Conservation (phyloP, 2,329 filamentous ascomycete genomes). For the Curvularia sp. region DNA sequence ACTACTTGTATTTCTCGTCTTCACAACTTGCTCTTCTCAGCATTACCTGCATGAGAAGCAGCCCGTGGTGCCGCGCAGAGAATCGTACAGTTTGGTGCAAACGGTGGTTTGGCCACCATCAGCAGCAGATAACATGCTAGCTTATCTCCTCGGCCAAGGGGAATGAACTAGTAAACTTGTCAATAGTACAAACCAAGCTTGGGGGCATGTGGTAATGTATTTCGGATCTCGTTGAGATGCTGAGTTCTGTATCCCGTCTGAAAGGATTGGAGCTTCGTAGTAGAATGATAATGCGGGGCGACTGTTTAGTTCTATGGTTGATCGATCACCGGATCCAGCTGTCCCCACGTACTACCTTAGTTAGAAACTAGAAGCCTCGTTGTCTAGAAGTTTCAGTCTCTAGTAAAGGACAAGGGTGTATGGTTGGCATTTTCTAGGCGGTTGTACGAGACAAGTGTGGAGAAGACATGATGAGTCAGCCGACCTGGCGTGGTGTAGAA, state of each 20-base stretch:
- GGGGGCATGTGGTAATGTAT: background rate
- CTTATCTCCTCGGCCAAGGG: conserved; percentile 50
- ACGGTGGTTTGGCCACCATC: conserved; percentile 63
- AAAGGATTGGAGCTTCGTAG: background rate
- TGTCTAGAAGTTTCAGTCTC: background rate
- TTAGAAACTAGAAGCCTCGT: background rate
- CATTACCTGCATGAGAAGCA: background rate
- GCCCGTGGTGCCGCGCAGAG: conserved; percentile 68
- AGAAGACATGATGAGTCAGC: conserved; percentile 13
- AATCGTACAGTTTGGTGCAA: conserved; percentile 61
- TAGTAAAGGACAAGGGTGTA: background rate
- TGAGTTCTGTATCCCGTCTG: background rate
- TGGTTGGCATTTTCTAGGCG: background rate
- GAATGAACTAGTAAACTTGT: background rate
- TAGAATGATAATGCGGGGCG: background rate
- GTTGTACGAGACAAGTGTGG: conserved; percentile 1
- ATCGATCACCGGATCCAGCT: background rate
- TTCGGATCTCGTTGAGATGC: background rate
- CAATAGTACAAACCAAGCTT: background rate
- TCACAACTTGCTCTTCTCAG: background rate
- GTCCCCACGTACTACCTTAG: background rate
- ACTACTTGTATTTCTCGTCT: background rate
- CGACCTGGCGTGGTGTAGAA: conserved; percentile 3
- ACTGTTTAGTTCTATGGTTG: background rate
- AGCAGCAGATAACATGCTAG: conserved; percentile 36